Percentiles rank a stretch among this genome's conserved stretches.
These are phyloP conservation scores for Fusarium bulbicola DNA, from an alignment of 2,329 filamentous ascomycete species.

Conservation along the genomic window DNA sequence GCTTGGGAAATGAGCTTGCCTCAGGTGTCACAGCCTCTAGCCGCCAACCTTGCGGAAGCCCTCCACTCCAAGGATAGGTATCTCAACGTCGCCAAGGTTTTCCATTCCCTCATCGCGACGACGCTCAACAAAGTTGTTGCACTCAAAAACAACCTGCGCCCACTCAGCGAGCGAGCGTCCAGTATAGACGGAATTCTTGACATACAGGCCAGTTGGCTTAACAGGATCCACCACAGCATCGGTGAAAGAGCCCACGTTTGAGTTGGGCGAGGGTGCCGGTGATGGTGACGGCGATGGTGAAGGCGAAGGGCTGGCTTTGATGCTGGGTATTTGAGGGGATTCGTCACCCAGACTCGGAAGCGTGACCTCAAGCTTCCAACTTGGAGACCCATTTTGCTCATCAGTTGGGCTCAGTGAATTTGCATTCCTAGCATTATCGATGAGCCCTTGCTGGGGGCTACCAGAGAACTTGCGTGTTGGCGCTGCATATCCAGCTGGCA, in stretches of 20 bases:
- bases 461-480: conserved; percentile 60
- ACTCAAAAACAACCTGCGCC: conserved; percentile 78
- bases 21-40: conserved; percentile 28
- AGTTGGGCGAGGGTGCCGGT: conserved; percentile 30
- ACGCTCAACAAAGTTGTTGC: conserved; percentile 82
- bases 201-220: conserved; percentile 57
- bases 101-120: conserved; percentile 78
- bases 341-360: conserved; percentile 31
- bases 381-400: conserved; percentile 32
- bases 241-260: conserved; percentile 34
- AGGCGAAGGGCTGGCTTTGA: conserved; percentile 13
- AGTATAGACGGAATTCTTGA: conserved; percentile 65
- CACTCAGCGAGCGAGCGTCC: conserved; percentile 83
- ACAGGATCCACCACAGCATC: conserved; percentile 52
- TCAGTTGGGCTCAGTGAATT: conserved; percentile 48
- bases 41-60: conserved; percentile 51
- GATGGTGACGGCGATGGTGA: conserved; percentile 14
- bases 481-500: conserved; percentile 51
- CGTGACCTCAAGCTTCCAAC: conserved; percentile 33
- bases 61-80: conserved; percentile 53
- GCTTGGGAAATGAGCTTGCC: not conserved
- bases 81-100: conserved; percentile 72
- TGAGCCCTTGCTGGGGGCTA: conserved; percentile 54
- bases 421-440: conserved; percentile 63
- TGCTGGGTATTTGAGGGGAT: conserved; percentile 3